phyloP scores from a whole-genome alignment of 1,284 basidiomycete species.

The Puccinia hordei region DNA sequence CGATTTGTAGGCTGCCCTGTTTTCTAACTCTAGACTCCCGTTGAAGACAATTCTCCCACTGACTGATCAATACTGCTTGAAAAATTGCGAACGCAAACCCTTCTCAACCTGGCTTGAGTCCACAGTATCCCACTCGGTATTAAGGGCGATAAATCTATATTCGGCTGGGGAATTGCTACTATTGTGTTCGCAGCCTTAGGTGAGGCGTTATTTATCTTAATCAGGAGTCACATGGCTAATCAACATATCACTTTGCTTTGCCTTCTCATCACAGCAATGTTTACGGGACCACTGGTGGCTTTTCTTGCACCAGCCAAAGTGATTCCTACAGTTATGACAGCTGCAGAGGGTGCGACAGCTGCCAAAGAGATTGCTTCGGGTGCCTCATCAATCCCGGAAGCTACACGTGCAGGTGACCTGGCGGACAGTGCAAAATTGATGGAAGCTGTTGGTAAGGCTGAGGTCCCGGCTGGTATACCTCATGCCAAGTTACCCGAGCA shows the following conservation, averaged over 20 bases:
- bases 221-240: not conserved
- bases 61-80: not conserved
- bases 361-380: not conserved
- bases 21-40: not conserved
- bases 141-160: not conserved
- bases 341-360: not conserved
- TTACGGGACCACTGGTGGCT: slow-evolving; percentile 20
- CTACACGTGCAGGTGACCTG: not conserved
- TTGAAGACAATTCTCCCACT: not conserved
- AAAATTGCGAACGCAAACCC: not conserved
- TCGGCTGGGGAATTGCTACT: slow-evolving; percentile 41
- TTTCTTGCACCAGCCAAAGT: slow-evolving; percentile 1
- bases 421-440: not conserved
- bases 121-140: slow-evolving; percentile 32
- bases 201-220: not conserved
- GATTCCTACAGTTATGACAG: not conserved
- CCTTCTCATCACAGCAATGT: slow-evolving; percentile 4
- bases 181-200: slow-evolving; percentile 24
- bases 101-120: not conserved
- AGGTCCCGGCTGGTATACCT: not conserved
- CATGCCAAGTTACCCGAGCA: not conserved
- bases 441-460: not conserved
- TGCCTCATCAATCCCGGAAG: not conserved
- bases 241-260: not conserved
- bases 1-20: slow-evolving; percentile 26